A percentile compares a stretch with the other conserved stretches of the same genome.
Evolutionary conservation across 1,139 yeast species (phyloP).

Genomic region (Suhomyces choctaworum): DNA sequence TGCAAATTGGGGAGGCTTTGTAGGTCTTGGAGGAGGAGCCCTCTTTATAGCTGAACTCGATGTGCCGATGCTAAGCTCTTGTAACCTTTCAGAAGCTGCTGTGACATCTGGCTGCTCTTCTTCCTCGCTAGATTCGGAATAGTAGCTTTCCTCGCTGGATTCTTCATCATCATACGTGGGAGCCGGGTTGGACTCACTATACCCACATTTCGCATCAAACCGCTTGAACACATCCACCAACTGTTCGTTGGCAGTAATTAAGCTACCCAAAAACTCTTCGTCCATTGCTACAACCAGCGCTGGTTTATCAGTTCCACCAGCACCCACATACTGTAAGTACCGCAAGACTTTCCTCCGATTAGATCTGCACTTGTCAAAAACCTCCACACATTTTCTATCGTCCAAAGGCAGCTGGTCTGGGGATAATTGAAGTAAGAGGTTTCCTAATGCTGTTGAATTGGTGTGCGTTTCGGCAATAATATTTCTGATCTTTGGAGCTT

Average conservation of each 20-base stretch:
- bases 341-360: slow-evolving; percentile 76
- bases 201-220: slow-evolving; percentile 56
- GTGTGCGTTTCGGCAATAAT: slow-evolving; percentile 77
- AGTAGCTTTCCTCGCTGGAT: slow-evolving; percentile 43
- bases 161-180: slow-evolving; percentile 32
- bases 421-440: slow-evolving; percentile 61
- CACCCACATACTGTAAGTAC: slow-evolving; percentile 78
- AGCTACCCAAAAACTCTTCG: slow-evolving; percentile 82
- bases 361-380: slow-evolving; percentile 73
- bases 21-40: slow-evolving; percentile 39
- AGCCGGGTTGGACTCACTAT: slow-evolving; percentile 37
- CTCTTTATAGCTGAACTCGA: slow-evolving; percentile 15
- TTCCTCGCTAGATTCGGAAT: slow-evolving; percentile 44
- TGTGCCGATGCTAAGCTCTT: slow-evolving; percentile 12
- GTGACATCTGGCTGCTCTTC: slow-evolving; percentile 25
- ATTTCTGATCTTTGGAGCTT: slow-evolving; percentile 68
- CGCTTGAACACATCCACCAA: slow-evolving; percentile 69
- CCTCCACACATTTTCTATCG: slow-evolving; percentile 54
- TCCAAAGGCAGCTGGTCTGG: slow-evolving; percentile 59
- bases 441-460: slow-evolving; percentile 69
- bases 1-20: slow-evolving; percentile 25
- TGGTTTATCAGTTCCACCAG: slow-evolving; percentile 38
- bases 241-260: slow-evolving; percentile 87
- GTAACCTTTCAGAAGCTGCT: slow-evolving; percentile 15
- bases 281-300: slow-evolving; percentile 39